Base-by-base conservation (phyloP, 78 protist species). In the slime mould (Dictyostelium discoideum) region DNA sequence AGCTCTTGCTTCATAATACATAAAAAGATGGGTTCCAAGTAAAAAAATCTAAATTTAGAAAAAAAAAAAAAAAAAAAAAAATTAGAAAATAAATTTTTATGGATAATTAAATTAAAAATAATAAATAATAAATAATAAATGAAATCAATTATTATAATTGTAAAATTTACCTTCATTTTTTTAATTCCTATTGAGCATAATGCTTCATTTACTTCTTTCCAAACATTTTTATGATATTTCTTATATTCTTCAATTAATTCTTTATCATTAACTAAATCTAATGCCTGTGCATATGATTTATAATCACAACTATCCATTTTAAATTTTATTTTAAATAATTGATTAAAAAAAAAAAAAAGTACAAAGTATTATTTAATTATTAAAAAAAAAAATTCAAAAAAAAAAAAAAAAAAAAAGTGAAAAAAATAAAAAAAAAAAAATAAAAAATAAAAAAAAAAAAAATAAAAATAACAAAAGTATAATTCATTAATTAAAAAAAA, bases 271-370 rank as follows among this genome's bases (percentile, higher is more conserved):
- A 80, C 84, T 48, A 90, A 72, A 90, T 90, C 94, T 22, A 90
- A 82, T 20, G 94, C 94, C 50, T 80, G 87, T 50, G 94, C 94
- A 90, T 32, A 90, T 67, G 88, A 90, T 50, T 90, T 90, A 32
- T 73, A 73, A 11, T 73, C 44, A 26, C n/a, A n/a, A n/a, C n/a
- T n/a, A n/a, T 7, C 37, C 79, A 73, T 73, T 73, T 73, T 69
- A 26, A 32, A 32, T 22, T 8, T 67, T 67, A 67, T n/a, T 32
- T 32, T 32, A 1, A 32, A 32, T 32, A 32, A 32, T 32, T 32
- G 37, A 32, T 32, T 32, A 32, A 32, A 32, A 32, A 32, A 32
- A 32, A 32, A 32, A 32, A 32, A 32, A 32, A 32, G 1, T 32
- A 32, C 0, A 32, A 32, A 32, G 37, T 32, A 32, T 32, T 32